phyloP scores from a whole-genome alignment of 148 eudicot genomes.

The Suaeda aralocaspica region DNA sequence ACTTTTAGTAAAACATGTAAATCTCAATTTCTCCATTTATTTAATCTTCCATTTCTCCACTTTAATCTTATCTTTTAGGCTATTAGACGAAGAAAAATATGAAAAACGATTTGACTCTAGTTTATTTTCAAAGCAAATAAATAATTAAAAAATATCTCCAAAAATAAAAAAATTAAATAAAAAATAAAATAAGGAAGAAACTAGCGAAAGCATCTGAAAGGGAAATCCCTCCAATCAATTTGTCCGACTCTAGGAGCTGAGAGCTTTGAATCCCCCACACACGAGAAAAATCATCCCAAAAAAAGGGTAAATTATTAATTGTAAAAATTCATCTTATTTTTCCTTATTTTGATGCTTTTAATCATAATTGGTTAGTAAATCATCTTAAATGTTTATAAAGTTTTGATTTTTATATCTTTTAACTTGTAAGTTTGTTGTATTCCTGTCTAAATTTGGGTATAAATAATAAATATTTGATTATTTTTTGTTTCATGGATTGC shows the following conservation, averaged over 20 bases:
- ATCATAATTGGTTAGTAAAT: slow-evolving; percentile 8
- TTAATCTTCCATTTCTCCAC: too few relatives aligned
- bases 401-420: background rate
- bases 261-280: background rate
- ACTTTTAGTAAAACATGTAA: too few relatives aligned
- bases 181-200: slow-evolving; percentile 20
- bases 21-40: too few relatives aligned
- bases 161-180: background rate
- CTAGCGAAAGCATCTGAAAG: slow-evolving; percentile 27
- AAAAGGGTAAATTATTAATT: background rate
- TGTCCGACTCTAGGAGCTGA: slow-evolving; percentile 17
- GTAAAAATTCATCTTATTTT: background rate
- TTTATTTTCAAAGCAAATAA: background rate
- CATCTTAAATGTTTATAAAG: background rate
- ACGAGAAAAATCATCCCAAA: background rate
- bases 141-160: background rate
- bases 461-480: background rate
- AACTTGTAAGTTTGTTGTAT: background rate
- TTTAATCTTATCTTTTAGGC: too few relatives aligned
- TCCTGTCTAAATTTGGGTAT: background rate
- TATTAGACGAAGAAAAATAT: too few relatives aligned
- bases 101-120: too few relatives aligned
- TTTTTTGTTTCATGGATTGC: background rate
- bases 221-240: slow-evolving; percentile 28
- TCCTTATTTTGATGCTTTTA: background rate